Percentiles rank a stretch among this genome's conserved stretches.
These are phyloP conservation scores for Discostella stelligera DNA, from an alignment of 352 stramenopile genomes.

Conservation along the genomic window DNA sequence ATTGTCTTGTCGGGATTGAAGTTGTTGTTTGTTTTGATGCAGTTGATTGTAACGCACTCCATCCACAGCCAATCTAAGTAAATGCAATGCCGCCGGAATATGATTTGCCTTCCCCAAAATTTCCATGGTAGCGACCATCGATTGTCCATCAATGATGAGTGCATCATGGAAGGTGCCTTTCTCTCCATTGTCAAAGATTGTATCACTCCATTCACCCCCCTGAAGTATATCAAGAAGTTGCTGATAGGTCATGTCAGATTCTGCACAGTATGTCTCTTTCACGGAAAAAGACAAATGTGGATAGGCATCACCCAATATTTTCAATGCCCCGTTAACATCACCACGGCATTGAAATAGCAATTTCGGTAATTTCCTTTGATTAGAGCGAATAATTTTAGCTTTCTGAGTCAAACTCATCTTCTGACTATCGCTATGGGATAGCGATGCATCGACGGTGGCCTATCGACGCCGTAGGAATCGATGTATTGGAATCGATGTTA, in stretches of 20 bases:
- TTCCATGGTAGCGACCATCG: conserved; percentile 30
- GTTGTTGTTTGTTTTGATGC: neutral
- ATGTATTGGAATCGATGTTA: neutral
- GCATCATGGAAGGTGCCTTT: neutral
- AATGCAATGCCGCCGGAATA: conserved; percentile 18
- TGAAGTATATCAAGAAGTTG: conserved; percentile 35
- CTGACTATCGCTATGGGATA: neutral
- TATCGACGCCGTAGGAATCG: neutral
- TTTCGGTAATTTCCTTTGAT: conserved; percentile 29
- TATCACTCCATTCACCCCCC: neutral
- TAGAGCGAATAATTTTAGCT: neutral
- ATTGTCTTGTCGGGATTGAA: neutral
- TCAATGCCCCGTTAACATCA: conserved; percentile 26
- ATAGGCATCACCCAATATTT: conserved; percentile 32
- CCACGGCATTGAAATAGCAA: conserved; percentile 18
- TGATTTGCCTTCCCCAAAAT: conserved; percentile 26
- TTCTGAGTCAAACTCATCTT: neutral
- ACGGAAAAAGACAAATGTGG: conserved; percentile 25
- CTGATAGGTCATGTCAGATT: conserved; percentile 14
- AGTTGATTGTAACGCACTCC: conserved; percentile 29
- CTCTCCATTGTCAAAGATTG: neutral
- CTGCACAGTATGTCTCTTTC: conserved; percentile 7
- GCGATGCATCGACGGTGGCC: neutral
- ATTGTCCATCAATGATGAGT: conserved; percentile 46
- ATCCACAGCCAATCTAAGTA: conserved; percentile 36